These are phyloP conservation scores for Blastomyces gilchristii DNA, from an alignment of 2,329 filamentous ascomycete genomes.

Conservation along the genomic window DNA sequence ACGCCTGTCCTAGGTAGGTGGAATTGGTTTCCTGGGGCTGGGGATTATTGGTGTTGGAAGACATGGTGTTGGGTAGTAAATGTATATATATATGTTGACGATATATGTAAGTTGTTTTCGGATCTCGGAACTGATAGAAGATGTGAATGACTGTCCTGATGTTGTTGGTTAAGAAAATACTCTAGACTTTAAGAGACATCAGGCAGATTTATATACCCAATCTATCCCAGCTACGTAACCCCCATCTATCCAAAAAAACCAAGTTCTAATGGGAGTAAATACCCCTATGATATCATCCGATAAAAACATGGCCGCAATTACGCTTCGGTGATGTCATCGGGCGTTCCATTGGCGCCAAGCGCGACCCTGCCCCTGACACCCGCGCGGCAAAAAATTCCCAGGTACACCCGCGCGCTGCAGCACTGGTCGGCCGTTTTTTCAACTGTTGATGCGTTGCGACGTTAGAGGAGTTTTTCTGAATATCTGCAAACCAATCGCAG, in stretches of 20 bases:
- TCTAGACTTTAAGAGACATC: not conserved
- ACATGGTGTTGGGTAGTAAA: slow-evolving; percentile 3
- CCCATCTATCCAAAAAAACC: not conserved
- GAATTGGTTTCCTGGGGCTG: not conserved
- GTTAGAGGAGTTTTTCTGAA: not conserved
- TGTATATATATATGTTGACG: not conserved
- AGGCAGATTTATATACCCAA: not conserved
- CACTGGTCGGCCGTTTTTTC: not conserved
- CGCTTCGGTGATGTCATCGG: not conserved
- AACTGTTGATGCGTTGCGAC: not conserved
- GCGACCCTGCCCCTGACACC: not conserved
- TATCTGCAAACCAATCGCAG: not conserved
- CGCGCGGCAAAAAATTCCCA: not conserved
- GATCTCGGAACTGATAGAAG: not conserved
- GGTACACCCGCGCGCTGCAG: not conserved
- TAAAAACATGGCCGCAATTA: not conserved
- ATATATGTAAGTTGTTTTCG: not conserved
- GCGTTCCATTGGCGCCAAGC: not conserved
- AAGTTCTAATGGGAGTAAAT: not conserved
- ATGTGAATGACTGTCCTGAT: not conserved
- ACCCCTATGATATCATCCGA: not conserved
- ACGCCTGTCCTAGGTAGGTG: slow-evolving; percentile 1
- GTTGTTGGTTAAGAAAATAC: not conserved
- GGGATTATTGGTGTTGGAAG: slow-evolving; percentile 3
- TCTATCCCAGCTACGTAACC: too few species aligned